phyloP scores from a whole-genome alignment of 129 eudicot genomes.

The Lactuca sativa region DNA sequence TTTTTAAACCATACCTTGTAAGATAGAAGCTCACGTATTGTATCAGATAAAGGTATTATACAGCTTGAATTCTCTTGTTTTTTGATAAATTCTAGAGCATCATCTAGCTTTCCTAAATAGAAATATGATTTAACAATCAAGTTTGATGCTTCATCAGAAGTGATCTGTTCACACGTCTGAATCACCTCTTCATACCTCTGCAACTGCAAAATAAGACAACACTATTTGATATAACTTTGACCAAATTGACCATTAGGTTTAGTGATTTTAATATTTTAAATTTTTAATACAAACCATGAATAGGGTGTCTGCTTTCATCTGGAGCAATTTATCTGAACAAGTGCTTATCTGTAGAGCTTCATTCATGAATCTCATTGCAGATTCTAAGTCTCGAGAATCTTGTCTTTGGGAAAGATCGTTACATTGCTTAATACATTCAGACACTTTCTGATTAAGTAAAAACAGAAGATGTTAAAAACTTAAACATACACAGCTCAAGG shows the following conservation, averaged over 20 bases:
- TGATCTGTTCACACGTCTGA: slow-evolving; percentile 65
- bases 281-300: slow-evolving; percentile 59
- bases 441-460: slow-evolving; percentile 57
- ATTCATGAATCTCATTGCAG: slow-evolving; percentile 50
- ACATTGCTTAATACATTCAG: slow-evolving; percentile 55
- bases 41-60: slow-evolving; percentile 59
- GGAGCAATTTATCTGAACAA: slow-evolving; percentile 64
- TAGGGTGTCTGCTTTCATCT: slow-evolving; percentile 78
- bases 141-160: slow-evolving; percentile 36
- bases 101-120: slow-evolving; percentile 80
- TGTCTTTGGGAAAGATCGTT: slow-evolving; percentile 47
- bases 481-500: neutral
- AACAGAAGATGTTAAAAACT: neutral
- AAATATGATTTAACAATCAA: slow-evolving; percentile 61
- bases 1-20: slow-evolving; percentile 86
- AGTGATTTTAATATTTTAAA: neutral
- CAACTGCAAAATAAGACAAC: slow-evolving; percentile 48
- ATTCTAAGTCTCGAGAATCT: slow-evolving; percentile 48
- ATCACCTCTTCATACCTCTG: slow-evolving; percentile 79
- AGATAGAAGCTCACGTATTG: slow-evolving; percentile 56
- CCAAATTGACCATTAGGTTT: neutral
- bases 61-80: slow-evolving; percentile 57
- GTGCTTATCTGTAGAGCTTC: slow-evolving; percentile 78
- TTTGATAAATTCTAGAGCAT: slow-evolving; percentile 62
- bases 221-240: neutral